Base-by-base conservation (phyloP, 352 stramenopile genomes). In the Thalassiosira sp. region DNA sequence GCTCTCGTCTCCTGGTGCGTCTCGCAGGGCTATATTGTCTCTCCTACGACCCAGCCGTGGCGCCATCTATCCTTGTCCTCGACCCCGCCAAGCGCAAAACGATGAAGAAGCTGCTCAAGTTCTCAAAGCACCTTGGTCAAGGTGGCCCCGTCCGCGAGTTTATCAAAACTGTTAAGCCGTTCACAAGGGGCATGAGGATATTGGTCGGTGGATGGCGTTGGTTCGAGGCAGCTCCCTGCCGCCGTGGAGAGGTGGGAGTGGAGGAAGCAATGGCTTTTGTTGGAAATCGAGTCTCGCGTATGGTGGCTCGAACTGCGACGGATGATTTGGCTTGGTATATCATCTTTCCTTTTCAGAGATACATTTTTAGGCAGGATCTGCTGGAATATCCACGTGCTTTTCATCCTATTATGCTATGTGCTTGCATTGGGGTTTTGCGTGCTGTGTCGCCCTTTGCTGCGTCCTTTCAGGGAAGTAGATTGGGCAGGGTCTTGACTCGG, bases 251-350 rank as follows among this genome's bases (percentile, higher is more conserved):
- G 72, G 85, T 91, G 27, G 70, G 78, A 11, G 10, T 89, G 0
- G 85, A 83, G 24, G 85, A 91, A 49, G 61, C 66, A 1, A 85
- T 85, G 82, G 85, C 85, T 0, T 91, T 91, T 27, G 68, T 91
- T 65, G 85, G 85, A 0, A 91, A 91, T 81, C 57, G 83, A 43
- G 80, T 79, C 3, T 88, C 66, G 35, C 83, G 86, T 25, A 79
- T 80, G 18, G 71, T 72, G 0, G 72, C 76, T 16, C 52, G 86
- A 10, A 24, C 51, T 20, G 35, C 57, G 15, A 72, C 65, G 5
- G 83, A 89, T 66, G 11, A 25, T 10, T 37, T 68, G 6, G 72
- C 59, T 5, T 74, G 63, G 10, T 64, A 79, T 25, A n/a, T 84
- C 5, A 54, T 79, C 25, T 77, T 89, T 53, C 85, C 85, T 1